phyloP scores from a whole-genome alignment of 2,329 filamentous ascomycete species.

The Clonostachys solani region DNA sequence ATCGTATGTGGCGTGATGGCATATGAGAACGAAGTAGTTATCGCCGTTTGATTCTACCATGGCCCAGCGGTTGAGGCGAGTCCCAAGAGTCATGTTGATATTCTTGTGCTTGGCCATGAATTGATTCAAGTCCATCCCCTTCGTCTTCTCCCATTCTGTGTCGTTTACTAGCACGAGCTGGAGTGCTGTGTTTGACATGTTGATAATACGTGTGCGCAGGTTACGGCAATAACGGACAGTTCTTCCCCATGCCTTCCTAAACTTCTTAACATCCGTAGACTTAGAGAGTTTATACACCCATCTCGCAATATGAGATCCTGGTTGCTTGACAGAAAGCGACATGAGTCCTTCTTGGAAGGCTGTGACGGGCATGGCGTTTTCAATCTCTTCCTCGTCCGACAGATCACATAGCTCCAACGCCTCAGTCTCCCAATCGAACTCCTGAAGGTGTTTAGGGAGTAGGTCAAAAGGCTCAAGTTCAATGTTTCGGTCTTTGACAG shows the following conservation, averaged over 20 bases:
- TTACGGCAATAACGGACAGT: conserved; percentile 6
- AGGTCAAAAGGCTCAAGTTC: background rate
- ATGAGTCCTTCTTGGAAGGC: conserved; percentile 17
- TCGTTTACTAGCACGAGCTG: conserved; percentile 4
- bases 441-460: background rate
- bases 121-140: background rate
- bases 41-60: background rate
- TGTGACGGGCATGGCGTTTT: background rate
- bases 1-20: conserved; percentile 4
- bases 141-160: background rate
- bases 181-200: conserved; percentile 1
- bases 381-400: conserved; percentile 5
- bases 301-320: conserved; percentile 20
- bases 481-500: background rate
- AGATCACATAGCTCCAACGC: conserved; percentile 3
- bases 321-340: conserved; percentile 18
- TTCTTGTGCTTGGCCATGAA: background rate
- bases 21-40: background rate
- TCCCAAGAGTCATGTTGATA: conserved; percentile 5
- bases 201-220: conserved; percentile 11
- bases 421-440: background rate
- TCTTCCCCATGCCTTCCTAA: conserved; percentile 10
- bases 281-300: conserved; percentile 5
- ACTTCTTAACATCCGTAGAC: conserved; percentile 6
- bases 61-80: conserved; percentile 3